Base-by-base conservation (phyloP, 495 filamentous ascomycete species). In the Parathielavia hyrcaniae region DNA sequence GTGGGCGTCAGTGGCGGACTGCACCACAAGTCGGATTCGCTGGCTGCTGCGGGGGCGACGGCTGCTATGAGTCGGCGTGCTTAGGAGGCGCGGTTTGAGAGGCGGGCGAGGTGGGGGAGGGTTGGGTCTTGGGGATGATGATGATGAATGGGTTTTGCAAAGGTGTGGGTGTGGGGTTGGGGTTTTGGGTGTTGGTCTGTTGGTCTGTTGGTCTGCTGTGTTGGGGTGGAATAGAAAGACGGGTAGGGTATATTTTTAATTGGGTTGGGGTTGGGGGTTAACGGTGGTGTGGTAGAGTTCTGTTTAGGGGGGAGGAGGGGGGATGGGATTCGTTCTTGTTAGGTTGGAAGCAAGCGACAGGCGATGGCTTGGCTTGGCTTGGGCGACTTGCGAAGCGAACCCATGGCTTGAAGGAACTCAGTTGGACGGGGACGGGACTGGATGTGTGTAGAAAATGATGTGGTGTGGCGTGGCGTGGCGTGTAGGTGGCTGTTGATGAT, bases 51-150 rank as follows among this genome's bases (percentile, higher is more conserved):
- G 16, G 77, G 78, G 16, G 79, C 79, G 52, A 75, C 73, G 41
- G 77, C 71, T 38, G 79, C 79, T 58, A 82, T 82, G 79, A 74
- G 65, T 64, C 69, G 77, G 65, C 73, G 76, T 45, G 69, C 60
- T 67, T 81, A 70, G 68, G 53, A 46, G 34, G 57, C 1, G n/a
- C 1, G 16, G 0, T 13, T 22, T 9, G 17, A 32, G 26, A 40
- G 13, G 20, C 17, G 11, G 23, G 0, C 4, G 30, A 10, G 26
- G 26, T 0, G 22, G 38, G 7, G 6, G 30, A 13, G 13, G 47
- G 6, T 35, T 23, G 16, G 10, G 40, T 43, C n/a, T 35, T 50
- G 45, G 19, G 7, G 16, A n/a, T 41, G 38, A 16, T 12, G 30
- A 5, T 32, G 34, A 16, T 13, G 0, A 35, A 17, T 38, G 49